Conservation (phyloP, 2,329 filamentous ascomycete genomes). For the Fonsecaea nubica region DNA sequence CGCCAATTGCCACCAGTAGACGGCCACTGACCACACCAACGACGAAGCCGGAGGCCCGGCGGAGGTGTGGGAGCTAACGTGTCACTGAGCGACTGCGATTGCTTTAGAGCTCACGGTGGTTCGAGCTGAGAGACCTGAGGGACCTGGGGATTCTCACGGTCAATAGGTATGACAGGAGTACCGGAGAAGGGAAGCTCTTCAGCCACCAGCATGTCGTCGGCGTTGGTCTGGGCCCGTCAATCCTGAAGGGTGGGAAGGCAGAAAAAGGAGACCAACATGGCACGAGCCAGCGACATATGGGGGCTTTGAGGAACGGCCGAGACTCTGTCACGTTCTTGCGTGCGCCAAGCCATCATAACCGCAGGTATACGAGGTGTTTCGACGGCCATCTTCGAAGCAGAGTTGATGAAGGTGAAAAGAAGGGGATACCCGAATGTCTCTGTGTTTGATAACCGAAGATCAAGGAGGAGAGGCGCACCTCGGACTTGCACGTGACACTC, state of each 20-base stretch:
- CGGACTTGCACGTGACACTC: background rate
- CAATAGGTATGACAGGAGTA: background rate
- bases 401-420: background rate
- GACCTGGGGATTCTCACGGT: background rate
- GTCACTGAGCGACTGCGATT: background rate
- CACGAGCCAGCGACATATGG: background rate
- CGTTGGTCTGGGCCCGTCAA: conserved; percentile 9
- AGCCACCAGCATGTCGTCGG: background rate
- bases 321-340: background rate
- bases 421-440: background rate
- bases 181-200: background rate
- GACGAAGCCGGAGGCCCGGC: background rate
- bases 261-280: background rate
- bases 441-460: background rate
- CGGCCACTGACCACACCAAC: background rate
- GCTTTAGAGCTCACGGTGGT: background rate
- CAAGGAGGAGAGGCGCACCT: background rate
- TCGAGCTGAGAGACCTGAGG: background rate
- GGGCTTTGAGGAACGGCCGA: background rate
- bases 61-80: background rate
- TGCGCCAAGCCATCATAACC: background rate
- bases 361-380: background rate
- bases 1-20: background rate
- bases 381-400: background rate
- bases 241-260: background rate